These are phyloP conservation scores for Pseudogymnoascus sp. DNA, from an alignment of 2,329 filamentous ascomycete species.

Conservation along the genomic window DNA sequence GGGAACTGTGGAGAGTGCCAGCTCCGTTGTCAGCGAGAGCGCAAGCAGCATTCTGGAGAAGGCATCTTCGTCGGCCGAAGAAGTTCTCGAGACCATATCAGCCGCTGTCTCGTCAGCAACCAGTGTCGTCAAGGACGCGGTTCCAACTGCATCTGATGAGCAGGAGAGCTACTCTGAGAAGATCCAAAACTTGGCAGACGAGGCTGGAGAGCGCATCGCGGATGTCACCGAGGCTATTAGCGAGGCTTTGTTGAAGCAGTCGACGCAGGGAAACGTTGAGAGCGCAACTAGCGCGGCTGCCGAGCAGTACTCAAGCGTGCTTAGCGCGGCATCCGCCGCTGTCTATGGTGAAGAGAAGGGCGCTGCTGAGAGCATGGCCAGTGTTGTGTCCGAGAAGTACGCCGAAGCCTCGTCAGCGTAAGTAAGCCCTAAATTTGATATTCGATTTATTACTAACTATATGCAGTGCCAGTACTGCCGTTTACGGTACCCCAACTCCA, in stretches of 20 bases:
- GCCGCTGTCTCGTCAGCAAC: not conserved
- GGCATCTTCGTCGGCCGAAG: slow-evolving; percentile 17
- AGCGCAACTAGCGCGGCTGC: slow-evolving; percentile 46
- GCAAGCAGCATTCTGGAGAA: slow-evolving; percentile 22
- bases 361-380: slow-evolving; percentile 39
- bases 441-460: slow-evolving; percentile 14
- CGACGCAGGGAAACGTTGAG: slow-evolving; percentile 37
- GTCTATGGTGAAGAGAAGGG: slow-evolving; percentile 42
- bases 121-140: not conserved
- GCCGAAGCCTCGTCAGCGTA: slow-evolving; percentile 50
- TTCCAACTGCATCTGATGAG: slow-evolving; percentile 19
- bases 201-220: slow-evolving; percentile 45
- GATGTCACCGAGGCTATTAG: slow-evolving; percentile 49
- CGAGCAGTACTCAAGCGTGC: slow-evolving; percentile 49
- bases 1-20: slow-evolving; percentile 23
- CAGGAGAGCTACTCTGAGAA: slow-evolving; percentile 42
- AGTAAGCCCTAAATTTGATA: slow-evolving; percentile 23
- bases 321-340: slow-evolving; percentile 49
- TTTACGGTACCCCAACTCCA: slow-evolving; percentile 63
- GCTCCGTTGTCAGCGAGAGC: slow-evolving; percentile 14
- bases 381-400: slow-evolving; percentile 47
- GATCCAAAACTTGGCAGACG: slow-evolving; percentile 42
- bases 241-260: slow-evolving; percentile 41
- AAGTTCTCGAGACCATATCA: not conserved
- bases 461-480: slow-evolving; percentile 44